Base-by-base conservation (phyloP, 257 asterid genomes). In the Solanum raphanifolium region DNA sequence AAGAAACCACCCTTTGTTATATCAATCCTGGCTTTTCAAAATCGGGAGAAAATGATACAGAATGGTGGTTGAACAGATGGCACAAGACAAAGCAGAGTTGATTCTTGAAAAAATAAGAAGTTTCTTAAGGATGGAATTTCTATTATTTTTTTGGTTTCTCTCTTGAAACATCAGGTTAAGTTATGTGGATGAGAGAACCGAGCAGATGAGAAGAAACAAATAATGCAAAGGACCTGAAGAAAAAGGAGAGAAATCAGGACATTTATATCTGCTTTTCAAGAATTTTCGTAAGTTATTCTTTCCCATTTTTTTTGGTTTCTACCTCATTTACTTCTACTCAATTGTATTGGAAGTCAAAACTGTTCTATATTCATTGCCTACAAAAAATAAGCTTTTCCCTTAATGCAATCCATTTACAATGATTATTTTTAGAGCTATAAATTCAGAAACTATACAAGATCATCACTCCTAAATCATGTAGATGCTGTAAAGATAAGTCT, bases 1-100 rank as follows among this genome's bases (percentile, higher is more conserved):
- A 91, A 87, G 91, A 92, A 90, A 91, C 91, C 89, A 95, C 98
- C 39, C 88, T 95, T 83, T 89, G 90, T 86, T 88, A 89, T 76
- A 92, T 97, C 87, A 91, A 96, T 94, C 92, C 88, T 4, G 83
- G 93, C 85, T 92, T 97, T 72, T 95, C 95, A 39, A 95, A 92
- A 90, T 97, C 98, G 38, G 98, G 98, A 75, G 93, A 91, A 90
- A 93, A 86, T 83, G 96, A 94, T 89, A 96, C 98, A 34, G 93
- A 89, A 84, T 94, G 95, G 90, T 66, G 91, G 89, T 89, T 95
- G 65, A 92, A 89, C 66, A 95, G 93, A 84, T 69, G 94, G 55
- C 95, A 90, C 92, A 90, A 90, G 85, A 90, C 92, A 41, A 94
- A 92, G 92, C 86, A 90, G 90, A 75, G 86, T 74, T 89, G 88